Conservation (phyloP, 352 stramenopile genomes). For the Phytophthora pinifolia region DNA sequence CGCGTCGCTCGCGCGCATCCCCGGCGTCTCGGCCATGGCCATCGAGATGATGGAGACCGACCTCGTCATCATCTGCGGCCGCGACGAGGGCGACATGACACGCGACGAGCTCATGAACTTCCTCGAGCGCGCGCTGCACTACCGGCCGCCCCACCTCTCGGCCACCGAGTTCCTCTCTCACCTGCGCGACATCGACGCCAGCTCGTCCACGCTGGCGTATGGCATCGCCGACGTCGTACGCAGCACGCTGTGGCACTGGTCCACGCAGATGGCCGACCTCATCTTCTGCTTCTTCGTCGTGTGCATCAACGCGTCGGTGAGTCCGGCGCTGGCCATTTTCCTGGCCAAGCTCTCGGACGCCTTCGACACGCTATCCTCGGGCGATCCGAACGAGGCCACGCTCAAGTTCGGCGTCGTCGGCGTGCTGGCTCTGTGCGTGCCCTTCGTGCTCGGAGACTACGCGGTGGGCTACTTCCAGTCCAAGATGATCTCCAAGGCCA, state of each 20-base stretch:
- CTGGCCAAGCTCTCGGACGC: constrained; percentile 69
- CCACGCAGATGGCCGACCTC: constrained; percentile 74
- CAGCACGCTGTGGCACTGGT: constrained; percentile 85
- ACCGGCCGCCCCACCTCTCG: constrained; percentile 71
- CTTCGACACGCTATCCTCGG: constrained; percentile 53
- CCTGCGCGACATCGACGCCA: constrained; percentile 84
- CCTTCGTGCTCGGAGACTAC: constrained; percentile 87
- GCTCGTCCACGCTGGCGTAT: constrained; percentile 72
- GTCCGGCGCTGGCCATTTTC: constrained; percentile 77
- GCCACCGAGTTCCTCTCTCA: constrained; percentile 83
- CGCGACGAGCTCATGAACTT: constrained; percentile 88
- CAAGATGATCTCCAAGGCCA: constrained; percentile 91
- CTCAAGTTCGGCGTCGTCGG: constrained; percentile 77
- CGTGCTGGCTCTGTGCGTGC: constrained; percentile 73
- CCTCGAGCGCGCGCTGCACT: constrained; percentile 75
- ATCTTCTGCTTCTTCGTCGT: constrained; percentile 79
- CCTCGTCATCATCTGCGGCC: constrained; percentile 84
- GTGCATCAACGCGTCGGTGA: constrained; percentile 83
- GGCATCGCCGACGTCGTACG: constrained; percentile 74
- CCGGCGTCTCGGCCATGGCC: constrained; percentile 73
- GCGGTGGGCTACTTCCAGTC: constrained; percentile 88
- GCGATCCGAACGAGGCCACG: constrained; percentile 40
- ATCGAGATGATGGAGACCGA: constrained; percentile 92
- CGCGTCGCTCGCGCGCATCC: constrained; percentile 76
- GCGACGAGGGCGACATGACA: constrained; percentile 85